Evolutionary conservation across 768 basidiomycete genomes (phyloP), one percentile per base, ranked within the genome.

Genomic region (Podaxis sp.): DNA sequence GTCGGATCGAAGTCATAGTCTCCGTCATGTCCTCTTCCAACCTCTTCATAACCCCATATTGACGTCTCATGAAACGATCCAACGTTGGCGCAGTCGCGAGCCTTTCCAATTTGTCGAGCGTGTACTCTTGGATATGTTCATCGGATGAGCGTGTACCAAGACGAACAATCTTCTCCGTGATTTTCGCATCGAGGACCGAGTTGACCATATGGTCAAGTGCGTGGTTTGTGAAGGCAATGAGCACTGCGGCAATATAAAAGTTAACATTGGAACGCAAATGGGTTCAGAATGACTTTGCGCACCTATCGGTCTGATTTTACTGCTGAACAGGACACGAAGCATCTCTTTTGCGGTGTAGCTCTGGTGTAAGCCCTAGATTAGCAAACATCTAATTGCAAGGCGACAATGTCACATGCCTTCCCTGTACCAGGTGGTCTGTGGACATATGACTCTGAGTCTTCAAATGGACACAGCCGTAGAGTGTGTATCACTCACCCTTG

Each of bases 351-450:
- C 89, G 2, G 87, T 89, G 66, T 79, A 90, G 26, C 83, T 86
- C 86, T 89, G 64, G 4, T 24, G 20, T 38, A 17, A 46, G 33
- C 33, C 26, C 46, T 15, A 51, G 24, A 56, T 57, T 38, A 67
- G 1, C 58, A 65, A 20, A 28, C 26, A 63, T 10, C 22, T 59
- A 17, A 41, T 28, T 60, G 62, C n/a, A 56, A 24, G 28, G 10
- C 17, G 12, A 2, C 24, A 10, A 10, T 15, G 17, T 11, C 50
- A 30, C 61, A 65, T 49, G 87, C 87, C 81, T 91, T 91, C 65
- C 90, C 91, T 0, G 90, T 91, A 1, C 90, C 91, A 1, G 90
- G 91, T 26, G 90, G 90, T 50, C 89, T 89, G 62, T 3, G 40
- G 2, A 60, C 28, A 30, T 22, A 20, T 30, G 6, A 28, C 56